Evolutionary conservation across 768 basidiomycete species (phyloP).

Genomic region (Auricularia sp.): DNA sequence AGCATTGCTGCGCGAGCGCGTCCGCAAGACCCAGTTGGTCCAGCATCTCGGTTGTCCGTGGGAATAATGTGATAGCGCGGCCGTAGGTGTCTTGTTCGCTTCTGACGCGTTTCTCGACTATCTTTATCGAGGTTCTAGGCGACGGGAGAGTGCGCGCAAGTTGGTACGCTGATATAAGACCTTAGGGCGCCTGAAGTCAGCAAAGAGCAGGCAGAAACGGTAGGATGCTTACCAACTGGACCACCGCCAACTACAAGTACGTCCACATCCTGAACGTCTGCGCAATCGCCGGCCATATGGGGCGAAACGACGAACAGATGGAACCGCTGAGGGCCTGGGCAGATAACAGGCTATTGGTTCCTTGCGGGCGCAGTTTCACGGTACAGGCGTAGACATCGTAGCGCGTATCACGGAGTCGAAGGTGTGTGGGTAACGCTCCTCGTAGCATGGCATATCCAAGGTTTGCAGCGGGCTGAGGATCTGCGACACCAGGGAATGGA

Average conservation of each 20-base stretch:
- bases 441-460: too few relatives aligned
- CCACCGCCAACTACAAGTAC: conserved; percentile 9
- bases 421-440: too few relatives aligned
- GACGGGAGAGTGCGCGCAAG: not conserved
- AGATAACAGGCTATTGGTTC: too few relatives aligned
- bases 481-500: too few relatives aligned
- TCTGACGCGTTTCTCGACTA: conserved; percentile 3
- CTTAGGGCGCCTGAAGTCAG: conserved; percentile 1
- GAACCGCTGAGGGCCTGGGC: too few relatives aligned
- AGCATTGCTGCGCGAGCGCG: not conserved
- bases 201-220: not conserved
- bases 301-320: too few relatives aligned
- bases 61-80: conserved; percentile 7
- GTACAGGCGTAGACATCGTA: too few relatives aligned
- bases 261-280: not conserved
- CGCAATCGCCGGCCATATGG: too few relatives aligned
- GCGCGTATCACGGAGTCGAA: too few relatives aligned
- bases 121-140: not conserved
- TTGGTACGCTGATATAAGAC: not conserved
- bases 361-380: too few relatives aligned
- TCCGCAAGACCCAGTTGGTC: conserved; percentile 7
- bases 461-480: too few relatives aligned
- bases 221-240: conserved; percentile 1
- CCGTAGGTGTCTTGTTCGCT: conserved; percentile 6
- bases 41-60: conserved; percentile 4